Conservation (phyloP, 2,329 filamentous ascomycete species). For the Pseudogymnoascus sp. region DNA sequence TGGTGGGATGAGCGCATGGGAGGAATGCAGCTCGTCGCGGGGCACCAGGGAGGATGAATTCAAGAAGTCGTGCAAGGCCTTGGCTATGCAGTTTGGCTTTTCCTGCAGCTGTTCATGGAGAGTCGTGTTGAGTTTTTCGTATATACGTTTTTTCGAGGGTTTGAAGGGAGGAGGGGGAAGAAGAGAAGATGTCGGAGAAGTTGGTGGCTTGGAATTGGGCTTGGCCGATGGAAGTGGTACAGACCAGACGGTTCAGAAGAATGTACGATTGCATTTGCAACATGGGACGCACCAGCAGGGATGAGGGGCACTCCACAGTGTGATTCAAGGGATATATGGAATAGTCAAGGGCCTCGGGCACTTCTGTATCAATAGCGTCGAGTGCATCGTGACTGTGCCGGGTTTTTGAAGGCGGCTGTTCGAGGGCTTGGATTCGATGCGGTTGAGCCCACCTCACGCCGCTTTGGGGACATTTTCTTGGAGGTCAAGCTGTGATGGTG, state of each 20-base stretch:
- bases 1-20: neutral
- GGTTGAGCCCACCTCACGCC: constrained; percentile 4
- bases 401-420: constrained; percentile 6
- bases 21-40: constrained; percentile 1
- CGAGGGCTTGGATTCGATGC: neutral
- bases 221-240: constrained; percentile 5
- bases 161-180: neutral
- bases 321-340: constrained; percentile 5
- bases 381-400: neutral
- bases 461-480: neutral
- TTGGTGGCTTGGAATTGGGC: constrained; percentile 7
- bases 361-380: neutral
- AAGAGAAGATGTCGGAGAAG: neutral
- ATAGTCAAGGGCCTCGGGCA: neutral
- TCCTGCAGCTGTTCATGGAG: constrained; percentile 4
- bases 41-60: neutral
- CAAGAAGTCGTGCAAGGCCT: neutral
- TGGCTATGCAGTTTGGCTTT: neutral
- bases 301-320: constrained; percentile 3
- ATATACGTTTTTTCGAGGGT: neutral
- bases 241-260: constrained; percentile 6
- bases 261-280: constrained; percentile 8
- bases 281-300: constrained; percentile 10
- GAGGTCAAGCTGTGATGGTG: neutral
- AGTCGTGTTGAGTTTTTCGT: neutral